Evolutionary conservation across 805 yeast genomes (phyloP).

Genomic region (Metschnikowia koreensis): DNA sequence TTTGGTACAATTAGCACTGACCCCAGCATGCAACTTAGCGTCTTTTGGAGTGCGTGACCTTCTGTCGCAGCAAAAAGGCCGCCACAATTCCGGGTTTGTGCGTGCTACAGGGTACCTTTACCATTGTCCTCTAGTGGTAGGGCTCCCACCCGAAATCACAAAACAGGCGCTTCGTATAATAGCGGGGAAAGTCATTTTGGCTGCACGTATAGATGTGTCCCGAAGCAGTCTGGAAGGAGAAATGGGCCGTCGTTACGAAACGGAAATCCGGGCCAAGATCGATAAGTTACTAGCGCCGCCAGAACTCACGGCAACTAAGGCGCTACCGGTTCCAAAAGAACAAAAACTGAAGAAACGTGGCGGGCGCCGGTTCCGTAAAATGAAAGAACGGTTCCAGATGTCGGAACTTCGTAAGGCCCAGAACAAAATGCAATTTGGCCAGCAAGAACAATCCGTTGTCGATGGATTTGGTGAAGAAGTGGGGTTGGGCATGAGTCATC

Average conservation of each 20-base stretch:
- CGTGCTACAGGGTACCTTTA: conserved; percentile 71
- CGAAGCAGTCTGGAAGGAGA: conserved; percentile 41
- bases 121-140: conserved; percentile 56
- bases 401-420: conserved; percentile 82
- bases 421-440: conserved; percentile 81
- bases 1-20: conserved; percentile 55
- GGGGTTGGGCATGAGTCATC: conserved; percentile 72
- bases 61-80: conserved; percentile 26
- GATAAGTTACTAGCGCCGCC: conserved; percentile 81
- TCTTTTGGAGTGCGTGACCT: conserved; percentile 61
- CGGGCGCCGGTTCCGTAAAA: conserved; percentile 75
- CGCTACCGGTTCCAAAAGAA: conserved; percentile 75
- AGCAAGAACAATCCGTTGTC: conserved; percentile 57
- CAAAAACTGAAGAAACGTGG: conserved; percentile 79
- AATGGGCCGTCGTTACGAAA: conserved; percentile 56
- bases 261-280: conserved; percentile 61
- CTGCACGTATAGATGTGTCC: conserved; percentile 77
- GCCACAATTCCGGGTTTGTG: conserved; percentile 36
- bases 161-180: conserved; percentile 74
- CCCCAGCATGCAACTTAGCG: conserved; percentile 83
- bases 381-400: conserved; percentile 76
- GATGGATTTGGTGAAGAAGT: conserved; percentile 78
- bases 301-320: conserved; percentile 53
- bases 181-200: conserved; percentile 75
- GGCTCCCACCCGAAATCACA: conserved; percentile 55